A percentile compares a stretch with the other conserved stretches of the same genome.
Conservation (phyloP, 129 eudicot genomes). For the Flaveria brownii region DNA sequence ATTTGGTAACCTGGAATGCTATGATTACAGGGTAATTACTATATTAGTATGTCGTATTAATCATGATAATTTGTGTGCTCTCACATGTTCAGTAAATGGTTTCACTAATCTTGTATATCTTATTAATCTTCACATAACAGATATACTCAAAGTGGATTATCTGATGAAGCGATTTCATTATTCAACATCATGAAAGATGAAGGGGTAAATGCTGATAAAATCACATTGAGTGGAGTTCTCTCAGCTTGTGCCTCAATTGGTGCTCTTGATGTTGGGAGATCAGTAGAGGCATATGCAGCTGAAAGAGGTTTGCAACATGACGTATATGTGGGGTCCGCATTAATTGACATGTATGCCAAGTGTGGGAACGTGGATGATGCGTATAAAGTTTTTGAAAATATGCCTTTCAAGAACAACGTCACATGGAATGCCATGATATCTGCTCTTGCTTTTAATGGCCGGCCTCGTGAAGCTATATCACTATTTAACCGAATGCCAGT, state of each 20-base stretch:
- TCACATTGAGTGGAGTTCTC: conserved; percentile 65
- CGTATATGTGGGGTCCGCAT: conserved; percentile 65
- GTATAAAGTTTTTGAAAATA: conserved; percentile 45
- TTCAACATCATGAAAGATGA: conserved; percentile 56
- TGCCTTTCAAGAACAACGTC: conserved; percentile 55
- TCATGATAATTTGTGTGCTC: conserved; percentile 1
- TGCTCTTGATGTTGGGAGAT: conserved; percentile 67
- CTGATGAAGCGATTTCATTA: conserved; percentile 69
- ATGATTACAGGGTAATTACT: conserved; percentile 70
- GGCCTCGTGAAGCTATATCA: conserved; percentile 56
- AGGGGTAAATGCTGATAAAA: conserved; percentile 49
- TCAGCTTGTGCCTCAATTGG: conserved; percentile 79
- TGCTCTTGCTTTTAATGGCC: conserved; percentile 70
- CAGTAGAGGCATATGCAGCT: conserved; percentile 60
- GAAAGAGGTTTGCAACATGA: conserved; percentile 51
- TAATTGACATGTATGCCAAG: conserved; percentile 82
- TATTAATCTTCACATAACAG: conserved; percentile 32
- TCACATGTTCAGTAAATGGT: not conserved
- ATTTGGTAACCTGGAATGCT: conserved; percentile 74
- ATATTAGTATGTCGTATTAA: too few relatives aligned
- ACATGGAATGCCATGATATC: conserved; percentile 89
- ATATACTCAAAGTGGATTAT: conserved; percentile 75
- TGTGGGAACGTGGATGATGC: conserved; percentile 63
- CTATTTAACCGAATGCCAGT: conserved; percentile 56
- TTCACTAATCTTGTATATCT: conserved; percentile 3